phyloP scores from a whole-genome alignment of 345 rosid genomes.

The Hevea brasiliensis region DNA sequence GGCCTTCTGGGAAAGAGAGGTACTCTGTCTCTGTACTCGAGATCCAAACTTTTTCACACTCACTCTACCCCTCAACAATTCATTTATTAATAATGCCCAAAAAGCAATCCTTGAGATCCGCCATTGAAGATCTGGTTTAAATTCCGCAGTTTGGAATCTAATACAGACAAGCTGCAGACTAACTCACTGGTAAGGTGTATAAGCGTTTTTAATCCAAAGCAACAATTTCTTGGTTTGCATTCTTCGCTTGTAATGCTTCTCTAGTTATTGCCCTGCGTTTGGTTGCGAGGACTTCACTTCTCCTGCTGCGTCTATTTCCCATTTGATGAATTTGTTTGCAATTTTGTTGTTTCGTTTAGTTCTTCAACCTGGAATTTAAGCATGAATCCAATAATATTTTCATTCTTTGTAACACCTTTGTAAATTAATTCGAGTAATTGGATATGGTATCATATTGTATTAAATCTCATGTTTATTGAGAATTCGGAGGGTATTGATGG shows the following conservation, averaged over 20 bases:
- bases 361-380: not conserved
- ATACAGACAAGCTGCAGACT: not conserved
- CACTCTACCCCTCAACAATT: conserved; percentile 3
- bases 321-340: not conserved
- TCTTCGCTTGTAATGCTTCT: not conserved
- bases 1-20: too few relatives aligned
- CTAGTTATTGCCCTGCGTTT: not conserved
- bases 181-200: not conserved
- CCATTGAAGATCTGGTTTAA: conserved; percentile 23
- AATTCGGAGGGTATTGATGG: not conserved
- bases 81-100: too few relatives aligned
- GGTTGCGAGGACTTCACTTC: not conserved
- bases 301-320: not conserved
- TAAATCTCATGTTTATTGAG: not conserved
- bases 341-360: not conserved
- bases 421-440: too few relatives aligned
- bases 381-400: not conserved
- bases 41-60: conserved; percentile 7
- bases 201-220: not conserved
- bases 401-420: not conserved
- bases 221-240: not conserved
- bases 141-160: not conserved
- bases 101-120: conserved; percentile 9
- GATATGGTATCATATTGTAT: not conserved
- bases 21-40: not conserved